Base-by-base conservation (phyloP, 2,329 filamentous ascomycete genomes). In the Diaporthe ampelina region DNA sequence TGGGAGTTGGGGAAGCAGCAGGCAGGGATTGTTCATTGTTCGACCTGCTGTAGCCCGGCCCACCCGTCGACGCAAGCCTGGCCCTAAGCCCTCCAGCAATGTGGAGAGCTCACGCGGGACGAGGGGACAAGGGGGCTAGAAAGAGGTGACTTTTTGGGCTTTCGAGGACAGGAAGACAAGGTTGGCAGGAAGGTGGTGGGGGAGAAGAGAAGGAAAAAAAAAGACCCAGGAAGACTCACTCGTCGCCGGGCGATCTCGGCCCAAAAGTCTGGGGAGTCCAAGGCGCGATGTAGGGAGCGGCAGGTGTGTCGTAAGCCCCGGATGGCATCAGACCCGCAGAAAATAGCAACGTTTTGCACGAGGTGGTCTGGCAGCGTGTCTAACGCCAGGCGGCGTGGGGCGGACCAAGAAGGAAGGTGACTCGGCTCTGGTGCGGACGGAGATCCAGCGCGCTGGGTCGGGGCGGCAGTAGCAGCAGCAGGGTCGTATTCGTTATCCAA, bases 401-500 rank as follows among this genome's bases (percentile, higher is more conserved):
- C 21, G 24, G 74, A 65, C 56, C 57, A 69, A 48, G 68, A 43
- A 40, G 68, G 58, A 57, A 54, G 37, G 45, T 68, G 59, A 59
- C 21, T 37, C 57, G 59, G 59, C 40, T 45, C 59, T 26, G 70
- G 21, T 6, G 37, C 57, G 26, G 70, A 52, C 21, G 65, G 29
- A 19, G 71, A 56, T 58, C 65, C 72, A 73, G 57, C 68, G 59
- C 48, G 70, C 40, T 56, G 67, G 48, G 50, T 52, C 43, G 50
- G 29, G 37, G 50, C 48, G 45, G 24, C 19, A 26, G 73, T 37
- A 73, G 73, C 50, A 70, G 74, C 67, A 17, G 65, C 63, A 74
- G 73, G 63, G 73, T 76, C 67, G 73, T 74, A 75, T 73, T 68
- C 56, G 50, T 69, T 67, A 69, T 59, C 74, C 68, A 70, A 65